These are phyloP conservation scores for Exutisphaerella laricina DNA, from an alignment of 2,329 filamentous ascomycete genomes.

Conservation along the genomic window DNA sequence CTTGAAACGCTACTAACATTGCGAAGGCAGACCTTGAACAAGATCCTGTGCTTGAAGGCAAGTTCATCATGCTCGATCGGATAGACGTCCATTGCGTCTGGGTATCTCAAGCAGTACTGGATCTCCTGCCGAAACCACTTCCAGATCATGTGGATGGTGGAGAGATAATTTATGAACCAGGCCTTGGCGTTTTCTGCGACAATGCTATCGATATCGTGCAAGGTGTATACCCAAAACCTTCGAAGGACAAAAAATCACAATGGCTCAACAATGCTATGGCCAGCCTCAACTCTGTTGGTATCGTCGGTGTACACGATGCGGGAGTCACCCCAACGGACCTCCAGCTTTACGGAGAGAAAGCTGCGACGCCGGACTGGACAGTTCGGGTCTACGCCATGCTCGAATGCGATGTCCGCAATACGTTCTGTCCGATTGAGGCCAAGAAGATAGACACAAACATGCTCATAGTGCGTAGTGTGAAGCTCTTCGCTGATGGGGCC, in stretches of 20 bases:
- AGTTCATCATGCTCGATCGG: conserved; percentile 4
- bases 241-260: neutral
- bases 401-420: neutral
- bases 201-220: conserved; percentile 3
- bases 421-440: neutral
- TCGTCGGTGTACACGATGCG: conserved; percentile 2
- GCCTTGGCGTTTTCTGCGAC: conserved; percentile 2
- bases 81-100: conserved; percentile 3
- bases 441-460: neutral
- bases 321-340: neutral
- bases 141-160: conserved; percentile 4
- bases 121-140: conserved; percentile 2
- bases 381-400: conserved; percentile 3
- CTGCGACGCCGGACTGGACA: neutral
- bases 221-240: conserved; percentile 2
- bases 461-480: neutral
- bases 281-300: conserved; percentile 1
- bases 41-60: neutral
- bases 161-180: neutral
- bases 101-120: neutral
- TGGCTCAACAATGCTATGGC: neutral
- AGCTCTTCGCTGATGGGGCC: conserved; percentile 3
- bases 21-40: neutral
- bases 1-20: too few relatives aligned
- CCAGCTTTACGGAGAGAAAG: conserved; percentile 1